Evolutionary conservation across 768 basidiomycete genomes (phyloP).

Genomic region (Lactifluus pinguis): DNA sequence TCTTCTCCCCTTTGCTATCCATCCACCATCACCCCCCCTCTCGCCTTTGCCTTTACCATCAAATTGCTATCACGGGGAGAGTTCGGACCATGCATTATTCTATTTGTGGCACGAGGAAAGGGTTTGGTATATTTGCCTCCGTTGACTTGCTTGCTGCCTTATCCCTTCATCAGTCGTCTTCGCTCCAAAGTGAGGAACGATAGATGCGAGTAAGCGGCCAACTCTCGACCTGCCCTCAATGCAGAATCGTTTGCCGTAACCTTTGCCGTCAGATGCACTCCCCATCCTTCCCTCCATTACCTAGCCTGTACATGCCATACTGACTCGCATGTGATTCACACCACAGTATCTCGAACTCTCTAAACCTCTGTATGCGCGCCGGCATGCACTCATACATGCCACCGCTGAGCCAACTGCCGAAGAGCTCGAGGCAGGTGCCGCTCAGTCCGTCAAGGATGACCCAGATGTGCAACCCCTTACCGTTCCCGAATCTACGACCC

Average conservation of each 20-base stretch:
- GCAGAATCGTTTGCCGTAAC: conserved; percentile 6
- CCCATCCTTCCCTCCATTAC: not conserved
- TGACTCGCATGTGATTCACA: not conserved
- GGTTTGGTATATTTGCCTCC: not conserved
- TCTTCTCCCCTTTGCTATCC: not conserved
- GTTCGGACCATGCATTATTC: not conserved
- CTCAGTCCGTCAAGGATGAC: conserved; percentile 66
- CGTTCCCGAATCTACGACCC: conserved; percentile 22
- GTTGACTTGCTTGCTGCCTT: not conserved
- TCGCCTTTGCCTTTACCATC: not conserved
- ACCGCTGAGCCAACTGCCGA: conserved; percentile 60
- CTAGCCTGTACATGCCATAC: not conserved
- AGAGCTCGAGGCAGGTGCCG: conserved; percentile 77
- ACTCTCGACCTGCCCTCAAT: not conserved
- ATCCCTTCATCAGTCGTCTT: not conserved
- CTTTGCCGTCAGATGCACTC: not conserved
- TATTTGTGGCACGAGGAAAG: not conserved
- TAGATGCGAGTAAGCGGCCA: not conserved
- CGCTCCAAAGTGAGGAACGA: conserved; percentile 8
- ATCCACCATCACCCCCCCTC: not conserved
- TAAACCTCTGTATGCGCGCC: conserved; percentile 80
- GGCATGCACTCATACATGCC: conserved; percentile 77
- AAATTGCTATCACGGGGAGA: not conserved
- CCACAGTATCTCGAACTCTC: conserved; percentile 64
- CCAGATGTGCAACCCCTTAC: conserved; percentile 52